Evolutionary conservation across 495 filamentous ascomycete species (phyloP).

Genomic region (Penicillium lagena): DNA sequence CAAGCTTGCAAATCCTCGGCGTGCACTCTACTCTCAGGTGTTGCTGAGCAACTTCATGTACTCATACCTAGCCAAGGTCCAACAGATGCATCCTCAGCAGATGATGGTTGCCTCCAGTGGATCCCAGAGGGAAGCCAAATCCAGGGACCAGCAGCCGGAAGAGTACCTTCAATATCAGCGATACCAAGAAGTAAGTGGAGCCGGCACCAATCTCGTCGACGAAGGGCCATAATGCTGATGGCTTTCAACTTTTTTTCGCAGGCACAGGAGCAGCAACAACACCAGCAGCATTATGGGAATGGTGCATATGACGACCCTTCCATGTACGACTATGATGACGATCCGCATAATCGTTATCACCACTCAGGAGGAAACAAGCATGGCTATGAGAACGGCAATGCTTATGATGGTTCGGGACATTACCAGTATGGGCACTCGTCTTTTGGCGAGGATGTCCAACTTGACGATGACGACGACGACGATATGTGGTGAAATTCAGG

Average conservation of each 20-base stretch:
- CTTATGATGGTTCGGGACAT: slow-evolving; percentile 33
- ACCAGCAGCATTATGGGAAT: slow-evolving; percentile 25
- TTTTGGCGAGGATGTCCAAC: slow-evolving; percentile 43
- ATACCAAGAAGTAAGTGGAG: slow-evolving; percentile 55
- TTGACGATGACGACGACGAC: slow-evolving; percentile 46
- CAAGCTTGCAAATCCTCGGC: slow-evolving; percentile 93
- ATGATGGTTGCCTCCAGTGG: slow-evolving; percentile 57
- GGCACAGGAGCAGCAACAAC: slow-evolving; percentile 46
- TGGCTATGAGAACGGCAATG: slow-evolving; percentile 39
- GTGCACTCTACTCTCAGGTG: slow-evolving; percentile 90
- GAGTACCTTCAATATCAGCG: slow-evolving; percentile 57
- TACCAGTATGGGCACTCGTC: slow-evolving; percentile 44
- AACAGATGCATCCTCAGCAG: slow-evolving; percentile 94
- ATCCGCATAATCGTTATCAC: slow-evolving; percentile 44
- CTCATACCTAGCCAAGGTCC: slow-evolving; percentile 96
- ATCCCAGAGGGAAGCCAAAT: slow-evolving; percentile 54
- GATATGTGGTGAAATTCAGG: slow-evolving; percentile 47
- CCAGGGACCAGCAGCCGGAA: slow-evolving; percentile 55
- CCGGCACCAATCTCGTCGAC: background rate
- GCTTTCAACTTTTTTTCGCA: slow-evolving; percentile 7
- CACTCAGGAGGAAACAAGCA: slow-evolving; percentile 48
- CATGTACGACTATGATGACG: slow-evolving; percentile 52
- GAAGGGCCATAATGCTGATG: slow-evolving; percentile 2
- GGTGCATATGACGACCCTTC: slow-evolving; percentile 51
- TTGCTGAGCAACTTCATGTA: slow-evolving; percentile 99